Base-by-base conservation (phyloP, 352 stramenopile species). In the Globisporangium cederbergense region DNA sequence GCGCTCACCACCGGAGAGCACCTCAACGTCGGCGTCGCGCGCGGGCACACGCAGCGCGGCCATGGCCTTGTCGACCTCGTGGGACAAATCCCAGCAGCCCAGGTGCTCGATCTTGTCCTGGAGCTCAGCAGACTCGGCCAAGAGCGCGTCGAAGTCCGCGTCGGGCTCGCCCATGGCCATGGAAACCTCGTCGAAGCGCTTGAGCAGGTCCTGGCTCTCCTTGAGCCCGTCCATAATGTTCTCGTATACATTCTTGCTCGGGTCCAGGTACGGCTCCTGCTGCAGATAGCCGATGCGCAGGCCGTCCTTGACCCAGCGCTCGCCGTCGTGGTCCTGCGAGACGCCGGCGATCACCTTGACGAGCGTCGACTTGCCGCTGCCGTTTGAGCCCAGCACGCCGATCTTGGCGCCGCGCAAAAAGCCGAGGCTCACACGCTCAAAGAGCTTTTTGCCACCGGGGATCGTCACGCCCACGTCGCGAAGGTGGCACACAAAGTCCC, bases 321-420 rank as follows among this genome's bases (percentile, higher is more conserved):
- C 86, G 28, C 90, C 90, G 64, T 97, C 88, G 63, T 89, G 93
- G 67, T 96, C 87, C 11, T 71, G 80, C 61, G 70, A 75, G 14
- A 98, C 95, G 22, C 97, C 95, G 3, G 89, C 90, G 67, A 99
- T 91, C 18, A 99, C 84, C 78, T 99, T 99, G 11, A 99, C 79
- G 14, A 99, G 78, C 42, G 96, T 99, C 36, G 92, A 98, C 70
- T 98, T 99, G 61, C 94, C 94, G 43, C 73, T 97, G 57, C 97
- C 97, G 72, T 99, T 99, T 4, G 96, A 70, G 14, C 97, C 96
- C 0, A 99, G 79, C 11, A 99, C 80, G 14, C 96, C 97, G 55
- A 99, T 97, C 62, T 98, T 96, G 64, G 90, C 97, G 75, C 98
- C 96, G 50, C 81, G 84, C 45, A 93, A 60, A 61, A 95, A 93